Percentiles rank a stretch among this genome's conserved stretches.
phyloP scores from a whole-genome alignment of 169 alveolate species.

The Perkinsus marinus region DNA sequence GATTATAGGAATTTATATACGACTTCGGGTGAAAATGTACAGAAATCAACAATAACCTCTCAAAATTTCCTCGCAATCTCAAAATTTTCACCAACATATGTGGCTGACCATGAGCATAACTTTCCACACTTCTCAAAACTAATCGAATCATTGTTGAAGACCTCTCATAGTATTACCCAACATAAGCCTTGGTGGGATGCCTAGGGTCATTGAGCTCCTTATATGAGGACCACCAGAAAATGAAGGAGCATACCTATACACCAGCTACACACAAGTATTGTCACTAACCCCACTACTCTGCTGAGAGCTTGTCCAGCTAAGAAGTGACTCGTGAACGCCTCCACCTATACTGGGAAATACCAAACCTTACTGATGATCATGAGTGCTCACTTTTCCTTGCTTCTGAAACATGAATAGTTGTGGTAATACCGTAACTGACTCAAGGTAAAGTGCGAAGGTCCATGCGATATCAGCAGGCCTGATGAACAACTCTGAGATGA shows the following conservation, averaged over 20 bases:
- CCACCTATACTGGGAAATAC: constrained; percentile 34
- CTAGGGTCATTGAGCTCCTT: constrained; percentile 60
- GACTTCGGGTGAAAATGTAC: too few species aligned
- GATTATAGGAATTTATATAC: too few species aligned
- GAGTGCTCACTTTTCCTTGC: constrained; percentile 30
- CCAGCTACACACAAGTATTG: background rate
- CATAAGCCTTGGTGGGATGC: constrained; percentile 23
- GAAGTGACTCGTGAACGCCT: constrained; percentile 76
- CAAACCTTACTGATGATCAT: background rate
- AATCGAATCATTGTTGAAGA: too few species aligned
- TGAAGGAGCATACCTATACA: constrained; percentile 55
- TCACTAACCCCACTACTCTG: constrained; percentile 22
- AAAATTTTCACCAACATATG: too few species aligned
- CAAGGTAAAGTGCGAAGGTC: constrained; percentile 82
- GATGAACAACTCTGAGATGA: too few species aligned
- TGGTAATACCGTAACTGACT: constrained; percentile 74
- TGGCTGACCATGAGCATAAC: too few species aligned
- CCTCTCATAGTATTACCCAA: too few species aligned
- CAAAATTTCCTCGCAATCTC: too few species aligned
- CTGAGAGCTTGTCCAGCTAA: constrained; percentile 80
- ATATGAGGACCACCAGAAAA: constrained; percentile 77
- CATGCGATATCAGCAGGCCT: constrained; percentile 53
- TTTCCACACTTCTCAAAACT: too few species aligned
- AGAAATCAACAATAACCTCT: too few species aligned
- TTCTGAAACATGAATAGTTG: constrained; percentile 75